A percentile compares a stretch with the other conserved stretches of the same genome.
Evolutionary conservation across 2,329 filamentous ascomycete genomes (phyloP).

Genomic region (Arthrobotrys iridis): DNA sequence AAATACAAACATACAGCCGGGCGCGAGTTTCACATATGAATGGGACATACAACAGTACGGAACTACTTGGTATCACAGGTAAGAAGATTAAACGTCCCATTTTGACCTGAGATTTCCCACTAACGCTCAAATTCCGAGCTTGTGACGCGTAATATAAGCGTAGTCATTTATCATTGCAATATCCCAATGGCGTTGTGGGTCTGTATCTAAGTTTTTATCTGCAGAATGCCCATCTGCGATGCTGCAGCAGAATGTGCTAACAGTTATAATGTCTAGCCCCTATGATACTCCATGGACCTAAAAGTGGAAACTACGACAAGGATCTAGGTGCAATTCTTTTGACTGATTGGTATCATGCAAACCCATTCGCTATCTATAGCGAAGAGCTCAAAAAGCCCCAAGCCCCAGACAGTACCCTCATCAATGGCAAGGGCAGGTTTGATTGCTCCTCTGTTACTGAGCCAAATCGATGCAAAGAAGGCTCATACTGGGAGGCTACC

Average conservation of each 20-base stretch:
- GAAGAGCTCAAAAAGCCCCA: constrained; percentile 59
- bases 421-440: constrained; percentile 23
- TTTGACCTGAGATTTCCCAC: neutral
- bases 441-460: constrained; percentile 21
- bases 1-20: neutral
- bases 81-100: neutral
- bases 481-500: constrained; percentile 13
- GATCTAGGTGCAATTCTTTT: constrained; percentile 71
- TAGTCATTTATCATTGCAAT: constrained; percentile 66
- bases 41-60: constrained; percentile 29
- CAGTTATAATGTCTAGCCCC: constrained; percentile 57
- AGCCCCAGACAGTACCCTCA: constrained; percentile 26
- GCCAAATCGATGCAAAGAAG: neutral
- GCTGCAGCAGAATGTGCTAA: neutral
- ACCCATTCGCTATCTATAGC: constrained; percentile 58
- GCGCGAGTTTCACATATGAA: neutral
- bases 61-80: constrained; percentile 38
- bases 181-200: constrained; percentile 70
- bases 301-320: constrained; percentile 70
- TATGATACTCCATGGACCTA: constrained; percentile 71
- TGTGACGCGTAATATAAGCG: no score
- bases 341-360: constrained; percentile 73
- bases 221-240: no score
- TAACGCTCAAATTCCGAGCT: neutral
- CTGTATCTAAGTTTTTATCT: neutral